Evolutionary conservation across 805 yeast genomes (phyloP).

Genomic region (Kurtzmaniella cleridarum): DNA sequence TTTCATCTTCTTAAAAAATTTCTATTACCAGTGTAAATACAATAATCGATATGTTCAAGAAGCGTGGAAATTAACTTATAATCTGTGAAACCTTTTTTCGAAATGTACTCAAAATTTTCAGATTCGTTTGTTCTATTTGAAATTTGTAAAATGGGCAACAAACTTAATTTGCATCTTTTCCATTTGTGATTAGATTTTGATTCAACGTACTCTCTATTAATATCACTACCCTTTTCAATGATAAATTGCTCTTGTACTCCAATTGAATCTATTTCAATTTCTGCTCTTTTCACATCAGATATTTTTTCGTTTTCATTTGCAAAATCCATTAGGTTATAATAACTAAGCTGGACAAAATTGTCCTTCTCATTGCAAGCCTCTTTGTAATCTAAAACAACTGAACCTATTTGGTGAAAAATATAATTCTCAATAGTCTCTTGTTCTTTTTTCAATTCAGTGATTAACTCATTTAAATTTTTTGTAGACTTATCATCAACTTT

Average conservation of each 20-base stretch:
- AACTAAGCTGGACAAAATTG: background rate
- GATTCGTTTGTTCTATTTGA: constrained; percentile 30
- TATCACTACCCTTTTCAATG: constrained; percentile 10
- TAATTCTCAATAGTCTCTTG: background rate
- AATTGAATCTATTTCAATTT: constrained; percentile 1
- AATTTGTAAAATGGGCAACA: constrained; percentile 30
- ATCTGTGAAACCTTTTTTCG: constrained; percentile 3
- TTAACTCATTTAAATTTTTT: background rate
- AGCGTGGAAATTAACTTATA: constrained; percentile 12
- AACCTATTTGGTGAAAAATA: background rate
- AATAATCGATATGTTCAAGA: constrained; percentile 21
- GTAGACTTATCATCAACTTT: constrained; percentile 8
- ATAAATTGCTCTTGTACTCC: constrained; percentile 1
- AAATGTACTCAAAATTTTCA: constrained; percentile 22
- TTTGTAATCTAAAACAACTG: background rate
- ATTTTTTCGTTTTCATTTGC: too few species aligned
- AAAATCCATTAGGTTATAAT: background rate
- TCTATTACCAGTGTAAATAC: constrained; percentile 34
- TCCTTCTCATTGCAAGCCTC: background rate
- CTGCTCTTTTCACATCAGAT: background rate
- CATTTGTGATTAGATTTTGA: constrained; percentile 32
- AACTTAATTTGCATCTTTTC: constrained; percentile 32
- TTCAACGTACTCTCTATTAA: constrained; percentile 9
- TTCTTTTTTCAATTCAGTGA: background rate
- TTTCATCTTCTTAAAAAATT: constrained; percentile 15